These are phyloP conservation scores for Globisporangium spinosum DNA, from an alignment of 352 stramenopile genomes.

Conservation along the genomic window DNA sequence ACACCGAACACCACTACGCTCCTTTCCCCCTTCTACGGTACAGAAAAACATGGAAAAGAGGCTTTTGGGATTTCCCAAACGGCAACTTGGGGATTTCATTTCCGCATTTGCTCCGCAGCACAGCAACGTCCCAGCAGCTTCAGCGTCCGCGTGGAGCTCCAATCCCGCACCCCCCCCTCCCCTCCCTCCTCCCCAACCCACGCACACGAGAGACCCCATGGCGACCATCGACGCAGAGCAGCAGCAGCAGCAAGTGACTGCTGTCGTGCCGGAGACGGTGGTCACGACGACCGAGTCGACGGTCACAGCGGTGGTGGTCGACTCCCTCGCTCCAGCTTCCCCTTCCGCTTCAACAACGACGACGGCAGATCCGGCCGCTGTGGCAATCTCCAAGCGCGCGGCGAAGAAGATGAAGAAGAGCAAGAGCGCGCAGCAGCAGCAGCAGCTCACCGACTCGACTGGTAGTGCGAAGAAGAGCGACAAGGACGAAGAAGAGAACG, in stretches of 20 bases:
- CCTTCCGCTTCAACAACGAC: not conserved
- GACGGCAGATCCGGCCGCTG: not conserved
- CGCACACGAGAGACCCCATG: conserved; percentile 4
- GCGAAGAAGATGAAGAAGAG: conserved; percentile 32
- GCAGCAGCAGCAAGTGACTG: not conserved
- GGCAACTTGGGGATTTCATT: conserved; percentile 13
- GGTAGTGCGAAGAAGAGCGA: conserved; percentile 11
- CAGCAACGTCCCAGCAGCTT: conserved; percentile 1
- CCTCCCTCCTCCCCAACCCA: not conserved
- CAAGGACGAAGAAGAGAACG: conserved; percentile 36
- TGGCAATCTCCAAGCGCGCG: conserved; percentile 22
- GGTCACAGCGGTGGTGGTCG: not conserved
- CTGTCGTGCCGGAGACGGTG: conserved; percentile 1
- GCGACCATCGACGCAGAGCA: conserved; percentile 6
- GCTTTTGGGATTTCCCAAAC: conserved; percentile 3
- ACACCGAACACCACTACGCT: not conserved
- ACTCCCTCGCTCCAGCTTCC: not conserved
- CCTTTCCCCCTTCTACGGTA: conserved; percentile 3
- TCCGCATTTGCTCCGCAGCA: conserved; percentile 11
- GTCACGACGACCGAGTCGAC: conserved; percentile 1
- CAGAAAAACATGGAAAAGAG: conserved; percentile 3
- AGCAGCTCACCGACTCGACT: not conserved
- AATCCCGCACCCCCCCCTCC: not conserved
- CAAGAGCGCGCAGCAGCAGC: conserved; percentile 1
- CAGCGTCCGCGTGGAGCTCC: not conserved